Evolutionary conservation across 495 filamentous ascomycete genomes (phyloP).

Genomic region (Pyrenula massariospora): DNA sequence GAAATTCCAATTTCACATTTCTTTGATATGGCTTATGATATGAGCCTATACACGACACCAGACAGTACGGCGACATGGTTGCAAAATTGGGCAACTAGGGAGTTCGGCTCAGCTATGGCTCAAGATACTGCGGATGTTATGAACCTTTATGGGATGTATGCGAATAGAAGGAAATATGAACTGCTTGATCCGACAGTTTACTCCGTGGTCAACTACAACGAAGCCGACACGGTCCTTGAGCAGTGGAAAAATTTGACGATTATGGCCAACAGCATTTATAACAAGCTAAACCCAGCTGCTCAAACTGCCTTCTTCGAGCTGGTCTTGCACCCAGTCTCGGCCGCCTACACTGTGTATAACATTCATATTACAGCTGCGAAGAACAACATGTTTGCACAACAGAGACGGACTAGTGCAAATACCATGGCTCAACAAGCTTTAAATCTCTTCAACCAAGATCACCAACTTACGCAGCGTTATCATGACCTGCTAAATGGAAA

Average conservation of each 20-base stretch:
- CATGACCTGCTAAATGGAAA: slow-evolving; percentile 54
- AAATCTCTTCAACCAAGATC: slow-evolving; percentile 48
- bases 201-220: slow-evolving; percentile 57
- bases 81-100: slow-evolving; percentile 42
- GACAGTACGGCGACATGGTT: slow-evolving; percentile 46
- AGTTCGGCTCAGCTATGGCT: slow-evolving; percentile 42
- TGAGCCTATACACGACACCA: slow-evolving; percentile 34
- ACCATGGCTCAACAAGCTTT: slow-evolving; percentile 44
- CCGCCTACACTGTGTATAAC: slow-evolving; percentile 47
- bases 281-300: slow-evolving; percentile 29
- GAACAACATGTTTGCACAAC: slow-evolving; percentile 51
- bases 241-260: slow-evolving; percentile 47
- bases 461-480: slow-evolving; percentile 47
- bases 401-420: slow-evolving; percentile 58
- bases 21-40: slow-evolving; percentile 56
- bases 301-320: slow-evolving; percentile 59
- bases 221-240: slow-evolving; percentile 52
- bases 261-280: slow-evolving; percentile 43
- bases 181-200: slow-evolving; percentile 52
- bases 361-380: slow-evolving; percentile 49
- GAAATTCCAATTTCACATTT: slow-evolving; percentile 60
- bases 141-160: slow-evolving; percentile 49
- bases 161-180: slow-evolving; percentile 57
- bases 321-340: slow-evolving; percentile 54
- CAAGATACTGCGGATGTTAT: slow-evolving; percentile 41